A percentile compares a stretch with the other conserved stretches of the same genome.
phyloP scores from a whole-genome alignment of 768 basidiomycete genomes.

The Termitomyces sp. region DNA sequence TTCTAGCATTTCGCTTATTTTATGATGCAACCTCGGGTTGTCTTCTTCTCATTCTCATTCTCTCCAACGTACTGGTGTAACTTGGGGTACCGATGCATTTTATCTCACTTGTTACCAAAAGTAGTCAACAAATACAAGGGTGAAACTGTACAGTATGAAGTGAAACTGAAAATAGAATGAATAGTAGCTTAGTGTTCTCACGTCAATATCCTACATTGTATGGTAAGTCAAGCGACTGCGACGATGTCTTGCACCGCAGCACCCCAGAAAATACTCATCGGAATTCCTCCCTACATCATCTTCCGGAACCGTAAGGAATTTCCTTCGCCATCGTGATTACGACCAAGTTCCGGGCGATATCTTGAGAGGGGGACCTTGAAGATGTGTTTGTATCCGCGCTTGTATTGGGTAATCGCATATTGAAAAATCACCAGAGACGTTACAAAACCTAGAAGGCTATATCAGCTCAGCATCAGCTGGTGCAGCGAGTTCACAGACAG shows the following conservation, averaged over 20 bases:
- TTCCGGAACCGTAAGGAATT: slow-evolving; percentile 34
- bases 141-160: not conserved
- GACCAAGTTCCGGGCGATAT: slow-evolving; percentile 26
- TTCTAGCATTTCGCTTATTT: not conserved
- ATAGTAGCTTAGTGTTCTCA: not conserved
- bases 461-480: not conserved
- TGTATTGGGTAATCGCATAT: slow-evolving; percentile 38
- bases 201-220: not conserved
- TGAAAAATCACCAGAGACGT: slow-evolving; percentile 35
- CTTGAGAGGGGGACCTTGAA: slow-evolving; percentile 46
- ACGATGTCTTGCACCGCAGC: not conserved
- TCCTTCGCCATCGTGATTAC: slow-evolving; percentile 13
- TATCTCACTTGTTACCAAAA: not conserved
- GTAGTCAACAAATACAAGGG: not conserved
- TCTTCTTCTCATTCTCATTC: not conserved
- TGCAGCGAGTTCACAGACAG: slow-evolving; percentile 28
- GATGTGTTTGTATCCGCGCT: slow-evolving; percentile 43
- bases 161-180: not conserved
- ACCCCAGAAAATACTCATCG: not conserved
- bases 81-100: not conserved
- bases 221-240: not conserved
- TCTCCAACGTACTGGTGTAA: not conserved
- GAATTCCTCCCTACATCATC: slow-evolving; percentile 8
- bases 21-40: not conserved
- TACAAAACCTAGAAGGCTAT: slow-evolving; percentile 30